A percentile compares a stretch with the other conserved stretches of the same genome.
Conservation (phyloP, 306 rosid genomes). For the Hippophae rhamnoides region DNA sequence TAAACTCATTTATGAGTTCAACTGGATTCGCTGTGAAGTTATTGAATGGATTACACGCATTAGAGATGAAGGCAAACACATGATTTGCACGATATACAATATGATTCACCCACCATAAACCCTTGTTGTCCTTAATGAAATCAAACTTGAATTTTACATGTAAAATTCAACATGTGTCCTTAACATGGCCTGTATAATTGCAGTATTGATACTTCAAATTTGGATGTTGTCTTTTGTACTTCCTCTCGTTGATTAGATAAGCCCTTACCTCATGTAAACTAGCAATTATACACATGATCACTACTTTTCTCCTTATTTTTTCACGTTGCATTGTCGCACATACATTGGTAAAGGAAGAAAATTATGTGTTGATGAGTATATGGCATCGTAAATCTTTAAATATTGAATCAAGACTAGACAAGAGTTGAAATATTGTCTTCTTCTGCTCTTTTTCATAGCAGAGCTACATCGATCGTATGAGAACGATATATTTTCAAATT, state of each 20-base stretch:
- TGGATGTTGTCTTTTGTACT: no score
- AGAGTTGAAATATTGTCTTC: neutral
- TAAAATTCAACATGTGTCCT: neutral
- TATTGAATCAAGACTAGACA: neutral
- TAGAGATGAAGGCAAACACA: neutral
- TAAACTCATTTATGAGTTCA: no score
- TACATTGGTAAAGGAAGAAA: neutral
- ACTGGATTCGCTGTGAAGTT: no score
- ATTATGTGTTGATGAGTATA: neutral
- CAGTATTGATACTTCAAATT: no score
- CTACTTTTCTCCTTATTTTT: slow-evolving; percentile 5
- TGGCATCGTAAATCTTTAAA: slow-evolving; percentile 6
- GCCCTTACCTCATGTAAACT: neutral
- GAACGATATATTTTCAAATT: neutral
- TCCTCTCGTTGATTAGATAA: no score
- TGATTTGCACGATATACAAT: no score
- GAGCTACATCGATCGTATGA: neutral
- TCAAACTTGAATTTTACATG: neutral
- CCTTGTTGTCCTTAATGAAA: neutral
- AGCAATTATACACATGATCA: neutral
- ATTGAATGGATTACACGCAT: no score
- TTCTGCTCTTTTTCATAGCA: neutral
- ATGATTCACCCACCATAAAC: neutral
- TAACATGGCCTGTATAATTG: no score
- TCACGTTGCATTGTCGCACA: slow-evolving; percentile 6